A percentile compares a stretch with the other conserved stretches of the same genome.
Conservation (phyloP, 495 filamentous ascomycete genomes). For the Tuber microsphaerosporum region DNA sequence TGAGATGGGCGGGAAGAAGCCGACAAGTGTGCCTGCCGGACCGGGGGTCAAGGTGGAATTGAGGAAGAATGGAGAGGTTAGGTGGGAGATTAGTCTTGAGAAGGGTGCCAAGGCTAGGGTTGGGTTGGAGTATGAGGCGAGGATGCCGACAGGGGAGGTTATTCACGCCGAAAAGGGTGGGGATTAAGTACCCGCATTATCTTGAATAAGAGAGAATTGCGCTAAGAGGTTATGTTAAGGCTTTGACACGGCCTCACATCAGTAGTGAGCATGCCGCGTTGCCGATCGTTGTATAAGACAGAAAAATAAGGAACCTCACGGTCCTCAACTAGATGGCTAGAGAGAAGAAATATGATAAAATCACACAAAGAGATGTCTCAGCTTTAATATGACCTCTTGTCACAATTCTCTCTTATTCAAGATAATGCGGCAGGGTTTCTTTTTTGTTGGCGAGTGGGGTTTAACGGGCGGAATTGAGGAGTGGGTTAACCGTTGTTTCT, state of each 20-base stretch:
- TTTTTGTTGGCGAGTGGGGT: not conserved
- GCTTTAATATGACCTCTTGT: too few relatives aligned
- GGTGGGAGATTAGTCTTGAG: constrained; percentile 56
- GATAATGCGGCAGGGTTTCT: too few relatives aligned
- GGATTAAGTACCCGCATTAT: not conserved
- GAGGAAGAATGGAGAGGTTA: constrained; percentile 56
- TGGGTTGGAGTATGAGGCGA: constrained; percentile 58
- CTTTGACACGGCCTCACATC: too few relatives aligned
- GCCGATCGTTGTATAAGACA: too few relatives aligned
- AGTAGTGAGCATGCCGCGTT: too few relatives aligned
- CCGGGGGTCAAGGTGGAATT: constrained; percentile 37
- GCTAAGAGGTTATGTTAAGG: too few relatives aligned
- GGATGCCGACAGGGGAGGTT: constrained; percentile 47
- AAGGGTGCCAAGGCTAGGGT: constrained; percentile 53
- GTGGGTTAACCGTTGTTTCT: not conserved
- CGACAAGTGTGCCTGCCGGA: not conserved
- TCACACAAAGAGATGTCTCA: too few relatives aligned
- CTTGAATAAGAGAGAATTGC: too few relatives aligned
- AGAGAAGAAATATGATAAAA: too few relatives aligned
- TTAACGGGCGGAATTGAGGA: not conserved
- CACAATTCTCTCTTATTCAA: too few relatives aligned
- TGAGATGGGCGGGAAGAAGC: constrained; percentile 5
- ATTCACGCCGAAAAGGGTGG: constrained; percentile 4
- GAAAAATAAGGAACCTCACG: too few relatives aligned
- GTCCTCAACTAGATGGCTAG: too few relatives aligned